Evolutionary conservation across 2,329 filamentous ascomycete genomes (phyloP), one percentile per base, ranked within the genome.

Genomic region (Colletotrichum orbiculare): DNA sequence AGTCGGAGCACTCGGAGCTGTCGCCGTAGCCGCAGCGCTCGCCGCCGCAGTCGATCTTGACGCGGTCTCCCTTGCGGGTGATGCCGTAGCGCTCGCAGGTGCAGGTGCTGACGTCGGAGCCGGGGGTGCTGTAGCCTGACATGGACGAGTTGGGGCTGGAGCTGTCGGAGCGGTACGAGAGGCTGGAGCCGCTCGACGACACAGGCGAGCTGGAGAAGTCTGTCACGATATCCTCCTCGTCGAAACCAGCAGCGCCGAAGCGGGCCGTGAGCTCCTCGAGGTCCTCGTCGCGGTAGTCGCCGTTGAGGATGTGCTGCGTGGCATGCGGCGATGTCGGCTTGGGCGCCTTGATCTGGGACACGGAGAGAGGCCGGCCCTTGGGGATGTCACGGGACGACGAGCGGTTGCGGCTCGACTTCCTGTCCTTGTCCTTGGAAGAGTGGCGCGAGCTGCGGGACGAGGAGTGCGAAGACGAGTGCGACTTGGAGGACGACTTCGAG

Each of bases 61-160:
- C 91, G 74, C 94, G 90, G 79, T 96, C 91, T 75, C 94, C 94
- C 78, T 91, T 90, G 81, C 94, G 92, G 69, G 94, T 97, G 84
- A 98, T 97, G 73, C 94, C 95, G 83, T 96, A 97, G 82, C 94
- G 92, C 80, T 97, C 93, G 82, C 95, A 98, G 69, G 91, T 94
- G 88, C 96, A 98, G 77, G 86, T 87, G 74, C 86, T 90, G 81
- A 88, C 89, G 74, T 91, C 91, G 56, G 91, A 93, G 79, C 85
- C 85, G 68, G 91, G 91, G 67, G 89, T 92, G 84, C 92, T 93
- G 78, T 93, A 94, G 72, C 90, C 91, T 60, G 91, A 90, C 71
- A 91, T 84, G 66, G 88, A 90, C 42, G 89, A 94, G 80, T 82
- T 91, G 73, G 91, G 89, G 68, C 87, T 90, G 67, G 89, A 92